Base-by-base conservation (phyloP, 73 alveolate species). In the Symbiodinium natans region DNA sequence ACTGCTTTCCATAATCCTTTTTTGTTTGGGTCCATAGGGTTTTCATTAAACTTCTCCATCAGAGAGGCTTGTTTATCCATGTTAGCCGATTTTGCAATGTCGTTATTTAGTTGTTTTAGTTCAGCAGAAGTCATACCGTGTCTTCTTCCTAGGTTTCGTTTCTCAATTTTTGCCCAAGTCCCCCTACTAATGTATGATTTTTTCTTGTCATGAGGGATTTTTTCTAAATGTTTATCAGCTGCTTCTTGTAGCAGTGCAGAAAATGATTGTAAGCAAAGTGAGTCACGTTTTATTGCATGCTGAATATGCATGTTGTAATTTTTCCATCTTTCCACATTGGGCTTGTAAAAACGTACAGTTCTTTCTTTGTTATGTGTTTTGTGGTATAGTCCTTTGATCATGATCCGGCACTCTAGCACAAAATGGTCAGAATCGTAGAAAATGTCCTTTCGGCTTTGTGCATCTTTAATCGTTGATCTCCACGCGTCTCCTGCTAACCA, bases 381-480 rank as follows among this genome's bases (percentile, higher is more conserved):
- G 27, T 52, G 68, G 68, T 27, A 52, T 52, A 52, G 1, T 10
- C 68, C 68, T 52, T 75, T 75, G 9, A 31, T 27, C 36, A 75
- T 31, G 40, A 75, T 23, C n/a, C n/a, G 40, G 86, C 86, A 75
- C 27, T 75, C 86, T 33, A 75, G 40, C 40, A 75, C n/a, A 40
- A 75, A 75, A 75, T 75, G 86, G 86, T 34, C 86, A n/a, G 86
- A 75, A 75, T 75, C 86, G 40, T 9, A 75, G 52, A 33, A 40
- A 9, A 75, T 75, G 86, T 33, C 86, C 1, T 33, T 36, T 75
- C 86, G 36, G n/a, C 86, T 75, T 75, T 75, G 86, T 36, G 86
- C 40, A 40, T 75, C 86, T 23, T 33, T 15, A 25, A 75, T 23
- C 40, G 86, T 75, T 31, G 46, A 9, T 75, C 40, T 75, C n/a